phyloP scores from a whole-genome alignment of 2,329 filamentous ascomycete genomes.

The Colletotrichum gigasporum region DNA sequence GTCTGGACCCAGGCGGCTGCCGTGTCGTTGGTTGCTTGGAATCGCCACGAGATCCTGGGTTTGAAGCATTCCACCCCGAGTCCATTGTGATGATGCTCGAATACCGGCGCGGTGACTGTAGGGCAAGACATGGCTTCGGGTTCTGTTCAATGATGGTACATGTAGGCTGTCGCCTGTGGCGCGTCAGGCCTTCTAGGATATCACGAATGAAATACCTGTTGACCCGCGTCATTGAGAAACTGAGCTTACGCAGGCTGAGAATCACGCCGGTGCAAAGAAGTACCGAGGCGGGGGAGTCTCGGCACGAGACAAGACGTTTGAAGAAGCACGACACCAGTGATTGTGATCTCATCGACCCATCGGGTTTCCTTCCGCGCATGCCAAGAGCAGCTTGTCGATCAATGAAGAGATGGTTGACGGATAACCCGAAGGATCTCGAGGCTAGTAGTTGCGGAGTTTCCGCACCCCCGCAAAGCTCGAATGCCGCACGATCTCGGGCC shows the following conservation, averaged over 20 bases:
- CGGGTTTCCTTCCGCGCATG: neutral
- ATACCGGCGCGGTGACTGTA: constrained; percentile 14
- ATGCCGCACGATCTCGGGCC: no score
- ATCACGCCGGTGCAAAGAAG: neutral
- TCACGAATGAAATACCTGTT: neutral
- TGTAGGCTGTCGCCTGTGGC: accelerated
- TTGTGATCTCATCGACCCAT: neutral
- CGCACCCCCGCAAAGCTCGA: constrained; percentile 3
- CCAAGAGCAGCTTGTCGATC: neutral
- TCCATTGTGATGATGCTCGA: constrained; percentile 34
- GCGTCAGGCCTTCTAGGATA: neutral
- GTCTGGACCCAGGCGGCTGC: constrained; percentile 27
- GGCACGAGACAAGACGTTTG: neutral
- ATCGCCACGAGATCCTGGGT: constrained; percentile 34
- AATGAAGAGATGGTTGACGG: neutral
- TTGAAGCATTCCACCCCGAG: constrained; percentile 23
- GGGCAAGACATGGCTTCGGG: constrained; percentile 10
- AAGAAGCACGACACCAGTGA: neutral
- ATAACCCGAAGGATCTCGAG: neutral
- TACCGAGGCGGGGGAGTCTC: neutral
- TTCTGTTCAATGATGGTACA: neutral
- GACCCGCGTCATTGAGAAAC: neutral
- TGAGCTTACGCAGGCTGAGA: no score
- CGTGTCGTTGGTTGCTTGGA: constrained; percentile 2
- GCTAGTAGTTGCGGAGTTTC: neutral